Evolutionary conservation across 2,329 filamentous ascomycete species (phyloP).

Genomic region (Xylaria sp.): DNA sequence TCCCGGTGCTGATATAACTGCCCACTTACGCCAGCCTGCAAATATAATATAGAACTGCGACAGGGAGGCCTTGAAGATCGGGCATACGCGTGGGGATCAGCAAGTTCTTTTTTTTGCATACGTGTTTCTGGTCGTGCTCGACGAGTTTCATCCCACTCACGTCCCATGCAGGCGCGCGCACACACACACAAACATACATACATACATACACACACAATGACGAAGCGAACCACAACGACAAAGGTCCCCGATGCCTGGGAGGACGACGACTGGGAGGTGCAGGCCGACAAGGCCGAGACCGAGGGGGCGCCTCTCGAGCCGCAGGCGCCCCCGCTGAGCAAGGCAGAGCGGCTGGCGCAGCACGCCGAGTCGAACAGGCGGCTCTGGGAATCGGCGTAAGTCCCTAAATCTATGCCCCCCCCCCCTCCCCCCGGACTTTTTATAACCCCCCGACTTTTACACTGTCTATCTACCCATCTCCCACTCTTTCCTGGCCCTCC

Average conservation of each 20-base stretch:
- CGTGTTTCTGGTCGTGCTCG: too few relatives aligned
- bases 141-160: neutral
- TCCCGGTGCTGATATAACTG: too few relatives aligned
- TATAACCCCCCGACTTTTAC: too few relatives aligned
- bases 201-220: slow-evolving; percentile 38
- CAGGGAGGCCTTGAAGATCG: too few relatives aligned
- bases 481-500: too few relatives aligned
- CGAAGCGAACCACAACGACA: slow-evolving; percentile 43
- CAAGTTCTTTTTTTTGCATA: too few relatives aligned
- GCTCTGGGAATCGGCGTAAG: slow-evolving; percentile 87
- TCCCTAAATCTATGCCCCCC: slow-evolving; percentile 10
- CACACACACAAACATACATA: neutral
- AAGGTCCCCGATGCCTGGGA: slow-evolving; percentile 81
- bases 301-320: slow-evolving; percentile 39
- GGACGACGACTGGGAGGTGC: slow-evolving; percentile 79
- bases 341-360: slow-evolving; percentile 75
- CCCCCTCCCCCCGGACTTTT: neutral
- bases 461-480: neutral
- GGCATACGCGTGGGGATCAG: too few relatives aligned
- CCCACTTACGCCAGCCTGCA: too few relatives aligned
- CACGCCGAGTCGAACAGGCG: slow-evolving; percentile 84
- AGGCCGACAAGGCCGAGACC: slow-evolving; percentile 66
- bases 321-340: slow-evolving; percentile 59
- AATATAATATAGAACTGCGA: too few relatives aligned
- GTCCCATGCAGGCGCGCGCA: neutral